Evolutionary conservation across 768 basidiomycete species (phyloP).

Genomic region (Neoboletus brunneissimus): DNA sequence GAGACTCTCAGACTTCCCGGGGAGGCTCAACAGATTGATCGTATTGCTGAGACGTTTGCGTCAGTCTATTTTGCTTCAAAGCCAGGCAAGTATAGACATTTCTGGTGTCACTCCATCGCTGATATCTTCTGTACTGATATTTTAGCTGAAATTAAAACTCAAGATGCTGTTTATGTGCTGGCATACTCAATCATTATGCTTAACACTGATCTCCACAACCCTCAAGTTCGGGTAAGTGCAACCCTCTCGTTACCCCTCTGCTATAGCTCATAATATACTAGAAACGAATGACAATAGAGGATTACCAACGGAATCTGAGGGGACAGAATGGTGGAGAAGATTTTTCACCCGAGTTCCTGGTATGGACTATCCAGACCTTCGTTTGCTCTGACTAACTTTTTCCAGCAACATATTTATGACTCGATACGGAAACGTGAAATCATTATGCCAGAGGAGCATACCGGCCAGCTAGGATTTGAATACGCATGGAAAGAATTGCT

Average conservation of each 20-base stretch:
- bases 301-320: conserved; percentile 87
- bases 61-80: conserved; percentile 81
- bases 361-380: conserved; percentile 33
- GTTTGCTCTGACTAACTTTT: conserved; percentile 8
- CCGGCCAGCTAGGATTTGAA: conserved; percentile 94
- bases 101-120: conserved; percentile 1
- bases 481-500: conserved; percentile 98
- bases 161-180: conserved; percentile 92
- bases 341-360: conserved; percentile 85
- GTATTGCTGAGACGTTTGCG: conserved; percentile 95
- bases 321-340: conserved; percentile 86
- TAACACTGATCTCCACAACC: conserved; percentile 96
- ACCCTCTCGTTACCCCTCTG: background rate
- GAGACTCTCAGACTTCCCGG: conserved; percentile 94
- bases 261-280: conserved; percentile 30
- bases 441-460: conserved; percentile 96
- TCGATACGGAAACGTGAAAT: conserved; percentile 94
- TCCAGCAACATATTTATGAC: conserved; percentile 85
- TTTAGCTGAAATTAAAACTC: conserved; percentile 80
- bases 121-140: background rate
- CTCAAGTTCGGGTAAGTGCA: conserved; percentile 75
- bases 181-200: conserved; percentile 97
- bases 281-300: conserved; percentile 97
- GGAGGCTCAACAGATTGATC: conserved; percentile 88
- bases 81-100: conserved; percentile 51